Evolutionary conservation across 179 eudicot species (phyloP).

Genomic region (Dionaea muscipula): DNA sequence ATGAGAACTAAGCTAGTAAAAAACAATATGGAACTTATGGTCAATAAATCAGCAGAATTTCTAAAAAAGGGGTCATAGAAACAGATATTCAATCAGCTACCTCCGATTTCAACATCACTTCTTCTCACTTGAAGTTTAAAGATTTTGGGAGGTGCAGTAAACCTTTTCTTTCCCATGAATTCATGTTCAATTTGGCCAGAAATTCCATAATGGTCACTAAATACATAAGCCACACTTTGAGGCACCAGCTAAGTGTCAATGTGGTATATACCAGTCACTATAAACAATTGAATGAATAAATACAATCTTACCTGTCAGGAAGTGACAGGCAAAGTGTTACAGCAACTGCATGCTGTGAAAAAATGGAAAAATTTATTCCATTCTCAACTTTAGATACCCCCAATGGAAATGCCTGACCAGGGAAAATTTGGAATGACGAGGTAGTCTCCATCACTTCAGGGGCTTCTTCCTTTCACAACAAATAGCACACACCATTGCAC

Average conservation of each 20-base stretch:
- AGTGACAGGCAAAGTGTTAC: slow-evolving; percentile 65
- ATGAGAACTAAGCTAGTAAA: too few species aligned
- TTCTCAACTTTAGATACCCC: slow-evolving; percentile 78
- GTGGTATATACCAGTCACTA: neutral
- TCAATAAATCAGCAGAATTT: too few species aligned
- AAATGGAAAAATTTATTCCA: slow-evolving; percentile 82
- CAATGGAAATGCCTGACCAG: slow-evolving; percentile 78
- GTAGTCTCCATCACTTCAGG: slow-evolving; percentile 28
- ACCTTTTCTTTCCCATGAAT: too few species aligned
- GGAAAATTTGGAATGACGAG: slow-evolving; percentile 28
- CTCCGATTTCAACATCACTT: neutral
- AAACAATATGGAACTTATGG: too few species aligned
- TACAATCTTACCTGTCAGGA: slow-evolving; percentile 41
- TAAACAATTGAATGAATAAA: neutral
- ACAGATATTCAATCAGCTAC: neutral
- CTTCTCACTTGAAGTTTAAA: neutral
- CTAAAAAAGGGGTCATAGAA: too few species aligned
- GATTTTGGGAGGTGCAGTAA: too few species aligned
- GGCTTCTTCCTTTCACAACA: slow-evolving; percentile 46
- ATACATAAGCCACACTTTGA: too few species aligned
- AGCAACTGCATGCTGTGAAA: slow-evolving; percentile 78
- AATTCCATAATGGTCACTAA: too few species aligned
- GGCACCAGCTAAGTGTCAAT: too few species aligned
- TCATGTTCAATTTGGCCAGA: too few species aligned
- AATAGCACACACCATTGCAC: neutral